Evolutionary conservation across 2,329 filamentous ascomycete species (phyloP).

Genomic region (Fulvia fulva): DNA sequence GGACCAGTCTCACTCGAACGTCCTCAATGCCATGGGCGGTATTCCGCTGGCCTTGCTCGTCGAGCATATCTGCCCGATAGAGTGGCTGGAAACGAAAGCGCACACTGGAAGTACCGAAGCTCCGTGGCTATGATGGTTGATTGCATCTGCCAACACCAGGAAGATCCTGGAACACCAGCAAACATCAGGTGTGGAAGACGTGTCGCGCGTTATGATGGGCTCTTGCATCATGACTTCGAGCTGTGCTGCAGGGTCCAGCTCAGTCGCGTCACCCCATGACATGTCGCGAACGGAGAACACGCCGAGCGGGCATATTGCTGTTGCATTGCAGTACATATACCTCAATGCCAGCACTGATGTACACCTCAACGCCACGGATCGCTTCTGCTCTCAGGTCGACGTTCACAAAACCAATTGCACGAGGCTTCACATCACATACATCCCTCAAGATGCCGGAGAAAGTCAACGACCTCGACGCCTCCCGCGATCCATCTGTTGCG

Average conservation of each 20-base stretch:
- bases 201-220: background rate
- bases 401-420: background rate
- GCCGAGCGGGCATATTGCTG: background rate
- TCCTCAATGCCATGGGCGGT: no score
- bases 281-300: background rate
- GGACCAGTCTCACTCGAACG: no score
- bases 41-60: no score
- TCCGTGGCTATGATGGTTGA: background rate
- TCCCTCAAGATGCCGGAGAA: slow-evolving; percentile 45
- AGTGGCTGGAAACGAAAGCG: no score
- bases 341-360: background rate
- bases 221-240: slow-evolving; percentile 4
- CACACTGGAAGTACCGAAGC: background rate
- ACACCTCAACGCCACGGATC: background rate
- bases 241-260: slow-evolving; percentile 1
- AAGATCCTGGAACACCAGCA: background rate
- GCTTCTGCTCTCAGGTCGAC: background rate
- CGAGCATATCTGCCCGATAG: no score
- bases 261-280: background rate
- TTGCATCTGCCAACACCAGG: background rate
- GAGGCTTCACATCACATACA: slow-evolving; percentile 14
- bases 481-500: slow-evolving; percentile 46
- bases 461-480: slow-evolving; percentile 38
- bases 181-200: background rate
- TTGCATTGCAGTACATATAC: background rate